Base-by-base conservation (phyloP, 148 eudicot genomes). In the Dianthus caryophyllus region DNA sequence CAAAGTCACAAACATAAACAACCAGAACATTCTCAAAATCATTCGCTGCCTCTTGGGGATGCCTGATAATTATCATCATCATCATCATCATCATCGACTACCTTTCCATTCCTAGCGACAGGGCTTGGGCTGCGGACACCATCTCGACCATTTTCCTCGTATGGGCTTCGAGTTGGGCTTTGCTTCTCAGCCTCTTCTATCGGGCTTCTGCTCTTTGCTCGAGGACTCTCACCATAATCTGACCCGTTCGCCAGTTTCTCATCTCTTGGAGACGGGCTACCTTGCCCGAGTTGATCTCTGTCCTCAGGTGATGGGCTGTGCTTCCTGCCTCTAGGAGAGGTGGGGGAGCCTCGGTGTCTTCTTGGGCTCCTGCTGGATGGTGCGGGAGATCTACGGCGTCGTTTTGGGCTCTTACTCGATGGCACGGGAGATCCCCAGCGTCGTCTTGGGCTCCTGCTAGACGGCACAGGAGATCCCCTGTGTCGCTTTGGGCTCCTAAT, bases 311-410 rank as follows among this genome's bases (percentile, higher is more conserved):
- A 53, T 12, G 25, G 29, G 57, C 57, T 53, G 13, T 4, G 25
- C 15, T 53, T 86, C 77, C 87, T 88, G 52, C 67, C 29, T 9
- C 44, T 9, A 6, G 44, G 12, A 41, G 44, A 41, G 10, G 12
- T 9, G 12, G 44, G 44, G 12, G 44, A 41, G 1, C 33, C 61
- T 58, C 73, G 75, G 53, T 72, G 79, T 9, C 82, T 69, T 55
- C 75, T 85, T 1, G 89, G 97, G 76, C 97, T 87, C 61, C 75
- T 76, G 69, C 87, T 82, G 0, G 85, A 70, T 25, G 84, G 72
- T 13, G 10, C 5, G 10, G 44, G 44, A 9, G 44, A 41, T 9
- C 44, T 13, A 9, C 44, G 44, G 12, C 12, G 44, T 41, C 44
- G 44, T 80, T 41, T 9, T 9, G 44, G 44, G 44, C 44, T 85